Evolutionary conservation across 2,329 filamentous ascomycete genomes (phyloP), one percentile per base, ranked within the genome.

Genomic region (Penicillium sp.): DNA sequence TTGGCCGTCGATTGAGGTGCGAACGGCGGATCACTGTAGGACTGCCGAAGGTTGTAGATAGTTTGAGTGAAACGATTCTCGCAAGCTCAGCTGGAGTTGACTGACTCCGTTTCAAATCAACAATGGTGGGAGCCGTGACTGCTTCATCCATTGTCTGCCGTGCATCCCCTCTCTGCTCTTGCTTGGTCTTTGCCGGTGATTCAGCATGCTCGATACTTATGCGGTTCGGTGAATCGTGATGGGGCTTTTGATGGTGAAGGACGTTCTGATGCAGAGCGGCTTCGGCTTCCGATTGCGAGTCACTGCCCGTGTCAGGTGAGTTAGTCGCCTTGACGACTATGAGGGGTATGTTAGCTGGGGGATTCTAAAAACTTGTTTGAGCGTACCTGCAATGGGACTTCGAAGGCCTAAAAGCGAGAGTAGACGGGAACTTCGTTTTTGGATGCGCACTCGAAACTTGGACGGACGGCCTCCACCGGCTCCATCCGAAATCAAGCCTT

Each of bases 11-110:
- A 21, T 72, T 72, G 7, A 76, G 65, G 59, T 74, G 71, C 2
- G 72, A 67, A 55, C 77, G 77, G 54, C 71, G 78, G 51, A 81
- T 76, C 7, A 81, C 74, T 6, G 79, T 81, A 21, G 76, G 71
- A 41, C 75, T 71, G 2, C 75, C 75, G 65, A 81, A 79, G 6
- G 76, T 71, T 29, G 71, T 71, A 3, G 77, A 79, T 21, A 80
- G 56, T 60, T 71, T 79, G 44, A 71, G 72, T 1, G 78, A 76
- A 11, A 81, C 61, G 15, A 74, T 66, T 56, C 73, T 66, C 35
- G 75, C 68, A 17, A 79, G 65, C 19, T 69, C 71, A 8, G 73
- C 69, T 8, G 74, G 66, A n/a, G 61, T 71, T 11, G 73, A 72
- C 9, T 65, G 60, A 47, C 63, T 71, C 30, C 68, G 65, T 47